Conservation (phyloP, 345 rosid genomes). For the Alliaria petiolata region DNA sequence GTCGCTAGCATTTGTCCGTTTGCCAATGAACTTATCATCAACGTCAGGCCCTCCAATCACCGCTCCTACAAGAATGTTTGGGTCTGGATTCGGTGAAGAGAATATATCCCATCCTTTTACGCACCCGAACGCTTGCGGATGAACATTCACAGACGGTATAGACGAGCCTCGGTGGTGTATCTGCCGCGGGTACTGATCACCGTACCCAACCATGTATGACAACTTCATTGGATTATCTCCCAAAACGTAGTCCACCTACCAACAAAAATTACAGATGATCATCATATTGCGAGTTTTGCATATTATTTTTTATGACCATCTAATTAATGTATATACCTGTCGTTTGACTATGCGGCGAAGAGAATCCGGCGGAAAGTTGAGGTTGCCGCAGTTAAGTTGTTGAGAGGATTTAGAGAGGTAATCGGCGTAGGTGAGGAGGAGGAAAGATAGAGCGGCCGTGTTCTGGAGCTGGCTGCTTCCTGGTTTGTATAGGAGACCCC, state of each 20-base stretch:
- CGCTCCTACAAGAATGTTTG: slow-evolving; percentile 69
- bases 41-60: slow-evolving; percentile 76
- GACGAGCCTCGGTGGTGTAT: slow-evolving; percentile 94
- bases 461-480: slow-evolving; percentile 91
- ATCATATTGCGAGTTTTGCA: background rate
- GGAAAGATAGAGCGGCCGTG: slow-evolving; percentile 70
- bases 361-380: slow-evolving; percentile 36
- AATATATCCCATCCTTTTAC: slow-evolving; percentile 58
- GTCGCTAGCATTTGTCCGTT: slow-evolving; percentile 58
- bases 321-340: slow-evolving; percentile 33
- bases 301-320: background rate
- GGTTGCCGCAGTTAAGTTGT: slow-evolving; percentile 52
- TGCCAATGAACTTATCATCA: slow-evolving; percentile 59
- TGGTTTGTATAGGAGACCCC: slow-evolving; percentile 76
- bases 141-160: slow-evolving; percentile 50
- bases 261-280: background rate
- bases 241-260: slow-evolving; percentile 59
- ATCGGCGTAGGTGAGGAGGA: slow-evolving; percentile 75
- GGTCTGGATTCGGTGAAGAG: slow-evolving; percentile 54
- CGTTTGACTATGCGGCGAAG: slow-evolving; percentile 72
- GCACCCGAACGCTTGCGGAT: slow-evolving; percentile 51
- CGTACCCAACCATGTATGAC: slow-evolving; percentile 90
- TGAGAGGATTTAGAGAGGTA: slow-evolving; percentile 68
- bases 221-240: slow-evolving; percentile 80
- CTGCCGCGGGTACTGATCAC: slow-evolving; percentile 55